These are phyloP conservation scores for Apiospora hydei DNA, from an alignment of 2,329 filamentous ascomycete species.

Conservation along the genomic window DNA sequence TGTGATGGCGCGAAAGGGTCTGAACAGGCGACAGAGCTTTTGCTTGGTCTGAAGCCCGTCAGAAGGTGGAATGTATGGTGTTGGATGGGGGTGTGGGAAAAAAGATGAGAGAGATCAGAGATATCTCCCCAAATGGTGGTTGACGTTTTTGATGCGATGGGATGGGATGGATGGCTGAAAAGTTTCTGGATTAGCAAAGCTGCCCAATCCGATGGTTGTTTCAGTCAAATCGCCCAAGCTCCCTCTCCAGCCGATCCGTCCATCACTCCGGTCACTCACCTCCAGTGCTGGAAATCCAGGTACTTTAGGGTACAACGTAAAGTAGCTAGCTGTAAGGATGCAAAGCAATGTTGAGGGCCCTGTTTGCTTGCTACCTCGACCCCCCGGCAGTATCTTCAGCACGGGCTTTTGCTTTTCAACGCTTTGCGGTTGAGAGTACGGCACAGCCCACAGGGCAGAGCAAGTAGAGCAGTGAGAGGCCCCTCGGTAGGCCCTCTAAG, in stretches of 20 bases:
- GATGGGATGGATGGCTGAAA: slow-evolving; percentile 27
- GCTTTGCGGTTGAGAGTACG: neutral
- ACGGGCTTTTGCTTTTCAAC: neutral
- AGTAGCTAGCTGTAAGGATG: neutral
- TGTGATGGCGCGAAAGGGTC: neutral
- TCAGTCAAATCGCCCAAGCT: slow-evolving; percentile 22
- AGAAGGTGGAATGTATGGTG: slow-evolving; percentile 24
- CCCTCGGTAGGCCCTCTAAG: neutral
- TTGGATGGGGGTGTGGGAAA: slow-evolving; percentile 29
- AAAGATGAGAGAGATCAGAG: slow-evolving; percentile 29
- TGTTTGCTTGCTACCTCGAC: neutral
- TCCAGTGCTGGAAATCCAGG: neutral
- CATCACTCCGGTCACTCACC: neutral
- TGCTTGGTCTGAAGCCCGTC: slow-evolving; percentile 1
- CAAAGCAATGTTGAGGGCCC: neutral
- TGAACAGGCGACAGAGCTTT: slow-evolving; percentile 17
- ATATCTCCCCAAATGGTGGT: slow-evolving; percentile 12
- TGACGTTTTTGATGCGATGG: slow-evolving; percentile 19
- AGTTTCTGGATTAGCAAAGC: slow-evolving; percentile 28
- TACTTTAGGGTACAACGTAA: neutral
- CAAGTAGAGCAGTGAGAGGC: neutral
- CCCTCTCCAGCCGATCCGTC: slow-evolving; percentile 14
- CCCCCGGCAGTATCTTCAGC: neutral
- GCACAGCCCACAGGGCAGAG: neutral
- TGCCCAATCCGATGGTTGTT: slow-evolving; percentile 21